Evolutionary conservation across 345 rosid species (phyloP).

Genomic region (Eucalyptus virginea): DNA sequence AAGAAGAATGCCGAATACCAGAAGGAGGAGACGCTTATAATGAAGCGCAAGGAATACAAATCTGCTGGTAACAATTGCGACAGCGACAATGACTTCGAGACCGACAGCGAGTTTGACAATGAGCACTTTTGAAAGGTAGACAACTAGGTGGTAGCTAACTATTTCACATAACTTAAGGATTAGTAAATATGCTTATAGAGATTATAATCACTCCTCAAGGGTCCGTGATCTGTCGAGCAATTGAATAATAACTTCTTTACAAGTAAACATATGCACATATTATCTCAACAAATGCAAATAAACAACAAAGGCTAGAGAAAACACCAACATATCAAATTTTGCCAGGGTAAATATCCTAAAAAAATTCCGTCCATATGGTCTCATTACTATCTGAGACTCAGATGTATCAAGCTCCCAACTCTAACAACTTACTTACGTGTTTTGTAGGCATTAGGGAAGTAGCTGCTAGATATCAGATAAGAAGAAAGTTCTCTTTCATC

Average conservation of each 20-base stretch:
- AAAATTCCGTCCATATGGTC: neutral
- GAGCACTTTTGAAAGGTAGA: conserved; percentile 6
- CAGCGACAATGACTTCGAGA: conserved; percentile 4
- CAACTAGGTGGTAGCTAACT: neutral
- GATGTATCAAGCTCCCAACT: neutral
- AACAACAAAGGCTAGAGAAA: neutral
- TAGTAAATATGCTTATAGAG: neutral
- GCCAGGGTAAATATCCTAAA: neutral
- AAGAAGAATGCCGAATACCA: neutral
- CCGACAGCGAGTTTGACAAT: conserved; percentile 5
- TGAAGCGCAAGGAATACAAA: conserved; percentile 1
- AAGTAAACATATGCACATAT: neutral
- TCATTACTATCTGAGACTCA: neutral
- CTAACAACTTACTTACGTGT: neutral
- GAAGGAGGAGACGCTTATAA: neutral
- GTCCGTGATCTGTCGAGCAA: neutral
- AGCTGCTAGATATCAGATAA: neutral
- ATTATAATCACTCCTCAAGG: neutral
- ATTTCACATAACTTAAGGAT: neutral
- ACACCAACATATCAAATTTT: neutral
- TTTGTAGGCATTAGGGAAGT: neutral
- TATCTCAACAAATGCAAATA: neutral
- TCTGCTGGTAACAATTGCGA: conserved; percentile 2
- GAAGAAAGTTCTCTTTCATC: neutral
- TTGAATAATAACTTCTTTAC: neutral